Evolutionary conservation across 202 grass and related monocot species (phyloP), one percentile per base, ranked within the genome.

Genomic region (Carex arenaria): DNA sequence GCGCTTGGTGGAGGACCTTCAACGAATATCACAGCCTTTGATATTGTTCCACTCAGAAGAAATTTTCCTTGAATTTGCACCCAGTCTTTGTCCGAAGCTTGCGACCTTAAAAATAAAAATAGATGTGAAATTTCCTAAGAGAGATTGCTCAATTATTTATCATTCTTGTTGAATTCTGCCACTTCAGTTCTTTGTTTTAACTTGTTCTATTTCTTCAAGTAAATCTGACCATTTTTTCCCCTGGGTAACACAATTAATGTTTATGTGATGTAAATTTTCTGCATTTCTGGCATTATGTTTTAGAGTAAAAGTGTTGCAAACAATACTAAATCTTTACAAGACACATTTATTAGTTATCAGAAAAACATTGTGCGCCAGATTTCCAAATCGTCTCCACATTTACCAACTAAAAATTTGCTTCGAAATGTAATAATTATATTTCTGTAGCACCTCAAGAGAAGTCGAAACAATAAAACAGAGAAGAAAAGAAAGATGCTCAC

Each of bases 81-180:
- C 95, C 92, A 98, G n/a, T 93, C 90, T 76, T 90, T 93, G 79
- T 98, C 90, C 13, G 95, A 87, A 18, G 78, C 87, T 84, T 89
- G 86, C 61, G 31, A 63, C 61, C 94, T 70, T 92, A 87, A 80
- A 20, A 14, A 55, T 1, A 6, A 45, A 23, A 22, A 49, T 5
- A 72, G 19, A 13, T 72, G 69, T 26, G 20, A 51, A 72, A 26
- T 47, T 40, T 47, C n/a, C 38, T 47, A 19, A 22, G 22, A 49
- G 5, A 45, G 5, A 20, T 5, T 45, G 2, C 42, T 0, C 68
- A 51, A 72, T 13, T 72, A 22, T 72, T 20, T 42, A 43, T 19
- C 66, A 42, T 69, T 69, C 18, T 59, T 1, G 59, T 61, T 20
- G 18, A 23, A 59, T n/a, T 17, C 54, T 61, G 19, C 59, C 17